phyloP scores from a whole-genome alignment of 495 filamentous ascomycete genomes.

The Penicillium cataractarum region DNA sequence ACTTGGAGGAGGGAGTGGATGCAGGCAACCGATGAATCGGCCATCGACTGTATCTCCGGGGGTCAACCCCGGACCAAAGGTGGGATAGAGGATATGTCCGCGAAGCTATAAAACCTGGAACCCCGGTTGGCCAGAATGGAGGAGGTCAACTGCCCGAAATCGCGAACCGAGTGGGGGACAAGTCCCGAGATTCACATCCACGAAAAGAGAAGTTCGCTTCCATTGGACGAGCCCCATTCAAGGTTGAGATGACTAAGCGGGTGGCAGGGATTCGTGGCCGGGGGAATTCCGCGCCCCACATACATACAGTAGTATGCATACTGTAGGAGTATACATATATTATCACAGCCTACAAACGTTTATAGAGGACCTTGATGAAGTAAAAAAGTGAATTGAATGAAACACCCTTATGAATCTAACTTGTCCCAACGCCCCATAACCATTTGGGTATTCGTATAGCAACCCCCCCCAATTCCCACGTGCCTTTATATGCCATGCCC shows the following conservation, averaged over 20 bases:
- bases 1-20: background rate
- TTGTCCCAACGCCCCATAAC: constrained; percentile 6
- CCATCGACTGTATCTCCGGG: constrained; percentile 8
- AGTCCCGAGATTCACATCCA: constrained; percentile 2
- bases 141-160: constrained; percentile 11
- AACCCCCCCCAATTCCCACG: background rate
- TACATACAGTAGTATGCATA: background rate
- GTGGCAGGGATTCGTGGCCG: too few relatives aligned
- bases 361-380: background rate
- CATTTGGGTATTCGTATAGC: constrained; percentile 1
- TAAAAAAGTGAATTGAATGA: background rate
- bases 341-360: background rate
- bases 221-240: background rate
- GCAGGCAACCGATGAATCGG: background rate
- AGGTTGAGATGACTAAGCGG: background rate
- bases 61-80: constrained; percentile 3
- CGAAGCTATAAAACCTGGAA: background rate
- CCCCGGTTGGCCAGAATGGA: background rate
- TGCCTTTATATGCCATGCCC: constrained; percentile 16
- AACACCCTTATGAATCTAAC: constrained; percentile 3
- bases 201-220: background rate
- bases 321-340: too few relatives aligned
- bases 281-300: constrained; percentile 6
- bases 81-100: background rate
- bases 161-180: constrained; percentile 21